Base-by-base conservation (phyloP, 73 alveolate species). In the Stentor coeruleus region DNA sequence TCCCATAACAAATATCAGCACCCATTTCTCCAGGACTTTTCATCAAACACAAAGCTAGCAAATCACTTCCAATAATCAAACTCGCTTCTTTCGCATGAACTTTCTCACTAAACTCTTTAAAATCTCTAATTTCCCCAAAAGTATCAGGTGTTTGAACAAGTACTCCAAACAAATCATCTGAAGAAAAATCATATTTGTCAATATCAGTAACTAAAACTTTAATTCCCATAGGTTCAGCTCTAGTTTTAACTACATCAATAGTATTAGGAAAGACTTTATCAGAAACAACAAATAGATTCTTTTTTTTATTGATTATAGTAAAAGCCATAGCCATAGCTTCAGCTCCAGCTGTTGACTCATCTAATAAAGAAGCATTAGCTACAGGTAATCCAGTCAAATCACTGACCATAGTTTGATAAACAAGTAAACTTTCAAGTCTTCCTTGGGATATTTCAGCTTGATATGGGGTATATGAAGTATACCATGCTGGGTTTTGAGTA, bases 371-470 rank as follows among this genome's bases (percentile, higher is more conserved):
- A 39, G 99, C 99, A 80, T 96, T 96, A 74, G 98, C 94, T 55
- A 86, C 88, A 31, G 84, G 89, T 39, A 86, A 84, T 84, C 72
- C 84, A 11, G 98, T 94, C 38, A 96, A 91, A 81, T 92, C 98
- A 79, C 90, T 86, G 60, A 95, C 91, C 87, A 94, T 83, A 38
- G 99, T 95, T 86, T 95, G 91, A 87, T 72, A 93, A 38, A 84
- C 77, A 59, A 88, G 82, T 80, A 94, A 75, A 26, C 92, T 76
- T 81, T 94, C 99, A 14, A 88, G 83, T 74, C 99, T 92, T 15
- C 99, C 99, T 85, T 95, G 95, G 3, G 97, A 83, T 84, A 95
- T 92, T 88, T 95, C 99, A n/a, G 98, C 99, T 87, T 95, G 95
- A 75, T 95, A 95, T 0, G 99, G 99, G n/a, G 99, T 95, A 87